These are phyloP conservation scores for Orbilia ellipsospora DNA, from an alignment of 2,329 filamentous ascomycete species.

Conservation along the genomic window DNA sequence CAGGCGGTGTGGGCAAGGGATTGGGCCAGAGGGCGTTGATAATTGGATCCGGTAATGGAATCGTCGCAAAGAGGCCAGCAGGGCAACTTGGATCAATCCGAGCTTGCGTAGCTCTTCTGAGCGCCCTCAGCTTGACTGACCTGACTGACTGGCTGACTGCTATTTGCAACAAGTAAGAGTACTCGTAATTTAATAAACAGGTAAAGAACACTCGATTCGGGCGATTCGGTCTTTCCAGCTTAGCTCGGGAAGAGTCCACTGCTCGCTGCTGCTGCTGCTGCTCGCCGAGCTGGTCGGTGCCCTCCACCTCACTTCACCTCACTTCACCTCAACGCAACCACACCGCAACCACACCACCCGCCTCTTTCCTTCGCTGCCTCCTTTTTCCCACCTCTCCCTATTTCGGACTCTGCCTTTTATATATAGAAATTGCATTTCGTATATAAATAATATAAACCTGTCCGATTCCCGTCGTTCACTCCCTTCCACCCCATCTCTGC, in stretches of 20 bases:
- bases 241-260: conserved; percentile 16
- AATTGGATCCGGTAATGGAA: conserved; percentile 37
- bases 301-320: conserved; percentile 36
- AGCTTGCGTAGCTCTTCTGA: too few relatives aligned
- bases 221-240: not conserved
- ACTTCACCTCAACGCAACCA: conserved; percentile 12
- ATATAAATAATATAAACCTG: conserved; percentile 18
- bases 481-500: not conserved
- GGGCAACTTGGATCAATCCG: conserved; percentile 20
- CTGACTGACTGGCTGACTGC: too few relatives aligned
- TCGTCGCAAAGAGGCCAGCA: conserved; percentile 44
- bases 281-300: conserved; percentile 8
- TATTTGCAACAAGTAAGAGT: too few relatives aligned
- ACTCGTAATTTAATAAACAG: too few relatives aligned
- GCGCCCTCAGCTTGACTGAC: too few relatives aligned
- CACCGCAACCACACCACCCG: conserved; percentile 21
- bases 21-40: conserved; percentile 21
- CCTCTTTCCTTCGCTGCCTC: not conserved
- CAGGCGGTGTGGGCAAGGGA: not conserved
- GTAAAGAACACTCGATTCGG: too few relatives aligned
- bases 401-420: conserved; percentile 9
- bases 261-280: not conserved
- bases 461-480: not conserved
- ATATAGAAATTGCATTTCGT: not conserved
- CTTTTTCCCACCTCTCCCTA: conserved; percentile 20